Percentiles rank a stretch among this genome's conserved stretches.
These are phyloP conservation scores for Penicillium sp. DNA, from an alignment of 2,329 filamentous ascomycete species.

Conservation along the genomic window DNA sequence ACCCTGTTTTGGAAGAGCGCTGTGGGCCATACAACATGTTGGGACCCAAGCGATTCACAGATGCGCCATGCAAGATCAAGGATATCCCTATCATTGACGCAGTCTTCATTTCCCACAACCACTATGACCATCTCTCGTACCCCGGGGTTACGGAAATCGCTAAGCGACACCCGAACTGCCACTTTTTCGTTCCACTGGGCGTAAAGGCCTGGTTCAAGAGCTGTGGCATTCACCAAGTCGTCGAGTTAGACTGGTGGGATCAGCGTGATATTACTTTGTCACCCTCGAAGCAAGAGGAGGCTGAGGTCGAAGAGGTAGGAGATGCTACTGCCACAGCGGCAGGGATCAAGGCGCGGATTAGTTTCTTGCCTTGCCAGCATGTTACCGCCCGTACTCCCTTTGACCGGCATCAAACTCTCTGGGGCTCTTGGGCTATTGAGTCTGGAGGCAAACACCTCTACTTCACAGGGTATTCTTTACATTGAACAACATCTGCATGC, in stretches of 20 bases:
- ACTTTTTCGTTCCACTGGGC: conserved; percentile 86
- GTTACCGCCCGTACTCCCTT: conserved; percentile 67
- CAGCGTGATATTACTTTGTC: conserved; percentile 71
- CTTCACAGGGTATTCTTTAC: conserved; percentile 63
- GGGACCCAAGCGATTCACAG: conserved; percentile 76
- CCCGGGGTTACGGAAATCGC: conserved; percentile 71
- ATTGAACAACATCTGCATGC: background rate
- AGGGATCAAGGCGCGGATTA: conserved; percentile 69
- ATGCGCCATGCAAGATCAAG: conserved; percentile 71
- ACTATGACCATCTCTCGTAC: conserved; percentile 90
- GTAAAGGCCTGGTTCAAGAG: conserved; percentile 79
- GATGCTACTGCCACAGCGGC: conserved; percentile 23
- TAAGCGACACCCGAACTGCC: conserved; percentile 70
- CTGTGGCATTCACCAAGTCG: conserved; percentile 72
- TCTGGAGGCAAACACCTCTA: conserved; percentile 77
- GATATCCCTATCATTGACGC: conserved; percentile 67
- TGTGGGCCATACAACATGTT: conserved; percentile 74
- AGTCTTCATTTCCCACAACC: conserved; percentile 80
- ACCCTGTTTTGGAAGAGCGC: conserved; percentile 87
- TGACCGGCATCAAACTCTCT: conserved; percentile 76
- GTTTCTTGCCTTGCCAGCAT: conserved; percentile 84
- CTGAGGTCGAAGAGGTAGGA: conserved; percentile 32
- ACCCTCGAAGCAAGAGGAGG: conserved; percentile 28
- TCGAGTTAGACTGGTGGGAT: conserved; percentile 96
- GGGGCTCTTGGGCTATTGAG: conserved; percentile 81